phyloP scores from a whole-genome alignment of 208 protist genomes.

The Acanthamoeba castellanii region DNA sequence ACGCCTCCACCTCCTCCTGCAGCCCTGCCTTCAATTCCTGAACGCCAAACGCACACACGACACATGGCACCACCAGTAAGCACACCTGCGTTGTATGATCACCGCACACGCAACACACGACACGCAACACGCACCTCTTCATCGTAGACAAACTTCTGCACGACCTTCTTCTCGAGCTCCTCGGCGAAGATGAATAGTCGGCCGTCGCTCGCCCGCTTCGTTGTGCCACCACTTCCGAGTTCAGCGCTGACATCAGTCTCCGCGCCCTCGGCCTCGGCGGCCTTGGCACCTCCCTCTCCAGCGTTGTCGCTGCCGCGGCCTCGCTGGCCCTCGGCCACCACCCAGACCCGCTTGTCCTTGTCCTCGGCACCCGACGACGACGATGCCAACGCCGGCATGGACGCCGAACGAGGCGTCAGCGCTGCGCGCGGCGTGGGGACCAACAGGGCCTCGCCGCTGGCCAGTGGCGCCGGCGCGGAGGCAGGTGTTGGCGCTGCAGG shows the following conservation, averaged over 20 bases:
- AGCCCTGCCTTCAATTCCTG: constrained; percentile 52
- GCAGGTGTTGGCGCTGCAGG: neutral
- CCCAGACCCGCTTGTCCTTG: neutral
- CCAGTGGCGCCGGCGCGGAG: neutral
- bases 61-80: neutral
- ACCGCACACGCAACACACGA: neutral
- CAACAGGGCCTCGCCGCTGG: neutral
- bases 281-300: neutral
- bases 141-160: constrained; percentile 57
- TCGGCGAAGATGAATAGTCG: constrained; percentile 48
- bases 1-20: constrained; percentile 60
- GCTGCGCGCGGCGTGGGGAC: neutral
- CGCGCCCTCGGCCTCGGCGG: neutral
- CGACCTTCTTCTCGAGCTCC: constrained; percentile 61
- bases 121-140: constrained; percentile 26
- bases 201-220: neutral
- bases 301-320: neutral
- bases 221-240: too few species aligned
- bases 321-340: constrained; percentile 5
- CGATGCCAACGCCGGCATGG: neutral
- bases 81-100: neutral
- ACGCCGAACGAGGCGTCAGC: neutral
- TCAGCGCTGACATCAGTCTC: neutral
- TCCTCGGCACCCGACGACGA: neutral
- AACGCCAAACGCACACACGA: neutral